Conservation (phyloP, 495 filamentous ascomycete genomes). For the Amorphotheca resinae region DNA sequence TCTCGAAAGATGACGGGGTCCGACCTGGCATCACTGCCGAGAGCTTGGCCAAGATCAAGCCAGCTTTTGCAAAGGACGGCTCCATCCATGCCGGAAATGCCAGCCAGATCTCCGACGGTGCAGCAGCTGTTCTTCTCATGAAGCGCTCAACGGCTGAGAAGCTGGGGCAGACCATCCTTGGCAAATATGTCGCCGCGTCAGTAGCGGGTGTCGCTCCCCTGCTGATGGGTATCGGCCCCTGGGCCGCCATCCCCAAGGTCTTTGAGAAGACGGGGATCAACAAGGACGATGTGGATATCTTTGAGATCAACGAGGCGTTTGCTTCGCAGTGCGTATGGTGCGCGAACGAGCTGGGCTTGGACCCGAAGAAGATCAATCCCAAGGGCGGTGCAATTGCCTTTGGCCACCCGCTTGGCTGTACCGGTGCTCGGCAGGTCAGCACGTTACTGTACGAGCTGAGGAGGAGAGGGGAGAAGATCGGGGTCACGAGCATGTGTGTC, state of each 20-base stretch:
- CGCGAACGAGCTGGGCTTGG: constrained; percentile 72
- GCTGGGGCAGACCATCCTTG: constrained; percentile 77
- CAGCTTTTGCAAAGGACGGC: constrained; percentile 85
- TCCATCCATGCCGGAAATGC: constrained; percentile 95
- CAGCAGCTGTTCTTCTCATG: constrained; percentile 92
- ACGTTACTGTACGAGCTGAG: constrained; percentile 82
- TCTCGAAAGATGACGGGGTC: constrained; percentile 79
- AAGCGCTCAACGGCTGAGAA: constrained; percentile 81
- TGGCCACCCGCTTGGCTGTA: constrained; percentile 91
- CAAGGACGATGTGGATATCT: constrained; percentile 91
- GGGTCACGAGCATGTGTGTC: constrained; percentile 92
- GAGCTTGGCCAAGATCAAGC: constrained; percentile 74
- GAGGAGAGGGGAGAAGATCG: constrained; percentile 69
- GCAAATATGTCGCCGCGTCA: constrained; percentile 76
- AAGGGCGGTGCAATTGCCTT: constrained; percentile 99
- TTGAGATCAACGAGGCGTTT: constrained; percentile 99
- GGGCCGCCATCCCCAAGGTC: constrained; percentile 89
- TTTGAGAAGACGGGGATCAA: constrained; percentile 74
- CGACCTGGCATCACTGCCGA: constrained; percentile 76
- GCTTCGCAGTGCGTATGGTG: constrained; percentile 93
- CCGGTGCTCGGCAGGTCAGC: constrained; percentile 84
- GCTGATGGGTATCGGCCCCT: constrained; percentile 92
- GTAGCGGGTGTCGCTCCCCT: constrained; percentile 84
- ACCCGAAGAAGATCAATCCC: constrained; percentile 78
- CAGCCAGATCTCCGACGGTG: constrained; percentile 88